Evolutionary conservation across 768 basidiomycete species (phyloP).

Genomic region (Lentinus brumalis): DNA sequence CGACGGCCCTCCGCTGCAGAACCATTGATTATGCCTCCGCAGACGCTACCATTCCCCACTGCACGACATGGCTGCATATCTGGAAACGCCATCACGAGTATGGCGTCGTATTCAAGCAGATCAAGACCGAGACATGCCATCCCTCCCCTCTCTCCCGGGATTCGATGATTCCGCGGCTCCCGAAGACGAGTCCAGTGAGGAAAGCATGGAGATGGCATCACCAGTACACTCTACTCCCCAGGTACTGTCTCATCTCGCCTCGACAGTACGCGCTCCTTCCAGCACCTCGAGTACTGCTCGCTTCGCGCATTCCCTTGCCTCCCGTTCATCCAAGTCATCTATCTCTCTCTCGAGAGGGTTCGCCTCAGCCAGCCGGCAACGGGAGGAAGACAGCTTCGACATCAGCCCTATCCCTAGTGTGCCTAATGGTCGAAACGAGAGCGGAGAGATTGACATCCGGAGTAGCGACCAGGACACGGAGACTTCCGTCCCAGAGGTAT

Average conservation of each 20-base stretch:
- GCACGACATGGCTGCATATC: slow-evolving; percentile 24
- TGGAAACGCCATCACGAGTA: slow-evolving; percentile 83
- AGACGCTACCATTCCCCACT: not conserved
- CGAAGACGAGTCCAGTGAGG: slow-evolving; percentile 40
- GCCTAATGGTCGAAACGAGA: slow-evolving; percentile 17
- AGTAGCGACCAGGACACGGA: slow-evolving; percentile 30
- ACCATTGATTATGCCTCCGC: not conserved
- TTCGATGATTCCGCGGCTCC: slow-evolving; percentile 65
- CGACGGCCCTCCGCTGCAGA: not conserved
- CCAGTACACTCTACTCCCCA: slow-evolving; percentile 66
- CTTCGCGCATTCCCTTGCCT: slow-evolving; percentile 55
- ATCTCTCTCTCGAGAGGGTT: slow-evolving; percentile 32
- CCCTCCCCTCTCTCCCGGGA: slow-evolving; percentile 72
- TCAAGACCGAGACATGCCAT: slow-evolving; percentile 79
- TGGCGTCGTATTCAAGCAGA: slow-evolving; percentile 80
- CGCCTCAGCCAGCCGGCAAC: not conserved
- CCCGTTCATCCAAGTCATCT: slow-evolving; percentile 41
- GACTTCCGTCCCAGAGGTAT: slow-evolving; percentile 27
- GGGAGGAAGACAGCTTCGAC: slow-evolving; percentile 33
- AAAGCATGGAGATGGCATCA: slow-evolving; percentile 47
- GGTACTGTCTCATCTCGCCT: slow-evolving; percentile 51
- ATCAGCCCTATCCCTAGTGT: slow-evolving; percentile 35
- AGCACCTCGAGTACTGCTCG: slow-evolving; percentile 51
- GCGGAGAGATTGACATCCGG: slow-evolving; percentile 23
- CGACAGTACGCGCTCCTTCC: slow-evolving; percentile 52